Conservation (phyloP, 495 filamentous ascomycete species). For the Neurospora sp. region DNA sequence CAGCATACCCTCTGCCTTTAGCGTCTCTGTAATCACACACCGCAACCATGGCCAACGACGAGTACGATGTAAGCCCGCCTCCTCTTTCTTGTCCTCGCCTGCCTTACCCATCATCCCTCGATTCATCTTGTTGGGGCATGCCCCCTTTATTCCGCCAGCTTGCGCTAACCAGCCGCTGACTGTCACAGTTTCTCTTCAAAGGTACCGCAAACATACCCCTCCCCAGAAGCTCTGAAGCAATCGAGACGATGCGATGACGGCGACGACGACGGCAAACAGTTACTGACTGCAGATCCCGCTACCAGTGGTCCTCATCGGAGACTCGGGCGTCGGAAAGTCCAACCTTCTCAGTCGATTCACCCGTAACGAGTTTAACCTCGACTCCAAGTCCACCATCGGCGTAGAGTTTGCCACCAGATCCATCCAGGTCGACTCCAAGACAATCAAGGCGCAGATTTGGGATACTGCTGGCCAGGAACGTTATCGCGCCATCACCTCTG, state of each 20-base stretch:
- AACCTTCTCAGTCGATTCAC: constrained; percentile 99
- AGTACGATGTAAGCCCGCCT: constrained; percentile 84
- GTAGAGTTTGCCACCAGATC: constrained; percentile 98
- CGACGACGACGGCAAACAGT: constrained; percentile 1
- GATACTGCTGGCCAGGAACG: constrained; percentile 98
- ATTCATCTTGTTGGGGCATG: neutral
- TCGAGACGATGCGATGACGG: neutral
- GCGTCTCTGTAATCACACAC: constrained; percentile 8
- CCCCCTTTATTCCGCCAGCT: neutral
- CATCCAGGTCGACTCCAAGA: constrained; percentile 98
- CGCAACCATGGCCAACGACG: constrained; percentile 91
- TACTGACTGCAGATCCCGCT: constrained; percentile 21
- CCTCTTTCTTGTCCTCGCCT: neutral
- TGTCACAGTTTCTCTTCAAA: constrained; percentile 94
- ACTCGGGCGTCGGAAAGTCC: constrained; percentile 98
- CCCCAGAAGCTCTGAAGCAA: neutral
- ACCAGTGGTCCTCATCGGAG: constrained; percentile 94
- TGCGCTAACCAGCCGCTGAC: constrained; percentile 25
- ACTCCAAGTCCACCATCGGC: constrained; percentile 99
- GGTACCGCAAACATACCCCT: constrained; percentile 39
- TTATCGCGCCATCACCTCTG: constrained; percentile 97
- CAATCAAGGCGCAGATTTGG: constrained; percentile 99
- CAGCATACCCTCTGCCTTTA: neutral
- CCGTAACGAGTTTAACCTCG: constrained; percentile 99
- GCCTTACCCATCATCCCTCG: neutral